Conservation (phyloP, 495 filamentous ascomycete species). For the Bryoglossum gracile region DNA sequence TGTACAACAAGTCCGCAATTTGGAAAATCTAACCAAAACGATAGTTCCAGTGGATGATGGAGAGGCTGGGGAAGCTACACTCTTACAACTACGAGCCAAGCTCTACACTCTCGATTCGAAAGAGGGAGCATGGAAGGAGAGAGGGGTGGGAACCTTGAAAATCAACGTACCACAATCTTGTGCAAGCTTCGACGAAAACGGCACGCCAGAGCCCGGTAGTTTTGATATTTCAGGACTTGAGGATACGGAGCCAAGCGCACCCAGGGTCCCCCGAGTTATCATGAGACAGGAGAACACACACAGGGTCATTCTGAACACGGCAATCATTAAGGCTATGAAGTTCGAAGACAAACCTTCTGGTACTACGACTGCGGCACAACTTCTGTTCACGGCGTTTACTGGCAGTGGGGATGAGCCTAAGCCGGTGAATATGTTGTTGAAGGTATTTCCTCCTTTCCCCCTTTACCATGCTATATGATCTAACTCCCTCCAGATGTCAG, state of each 20-base stretch:
- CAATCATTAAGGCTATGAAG: constrained; percentile 63
- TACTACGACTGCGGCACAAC: constrained; percentile 48
- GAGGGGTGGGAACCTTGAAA: constrained; percentile 75
- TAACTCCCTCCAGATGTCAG: constrained; percentile 20
- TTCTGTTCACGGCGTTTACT: constrained; percentile 51
- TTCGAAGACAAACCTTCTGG: constrained; percentile 61
- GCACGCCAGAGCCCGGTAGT: constrained; percentile 31
- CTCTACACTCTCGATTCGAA: constrained; percentile 60
- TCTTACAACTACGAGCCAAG: constrained; percentile 60
- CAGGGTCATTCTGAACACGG: constrained; percentile 80
- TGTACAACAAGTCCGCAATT: neutral
- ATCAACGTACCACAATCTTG: constrained; percentile 61
- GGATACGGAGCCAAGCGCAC: constrained; percentile 21
- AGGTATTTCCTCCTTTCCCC: constrained; percentile 45
- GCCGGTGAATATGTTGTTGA: constrained; percentile 57
- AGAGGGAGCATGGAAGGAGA: constrained; percentile 75
- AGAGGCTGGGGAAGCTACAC: constrained; percentile 69
- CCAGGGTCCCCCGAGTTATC: constrained; percentile 58
- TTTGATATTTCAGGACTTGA: constrained; percentile 44
- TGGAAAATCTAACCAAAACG: constrained; percentile 5
- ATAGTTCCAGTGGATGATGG: constrained; percentile 46
- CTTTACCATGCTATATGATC: neutral
- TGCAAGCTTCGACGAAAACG: constrained; percentile 40
- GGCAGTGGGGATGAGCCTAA: constrained; percentile 43
- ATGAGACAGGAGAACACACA: constrained; percentile 82